Percentiles rank a stretch among this genome's conserved stretches.
phyloP scores from a whole-genome alignment of 805 yeast species.

The Saccharomyces jurei region DNA sequence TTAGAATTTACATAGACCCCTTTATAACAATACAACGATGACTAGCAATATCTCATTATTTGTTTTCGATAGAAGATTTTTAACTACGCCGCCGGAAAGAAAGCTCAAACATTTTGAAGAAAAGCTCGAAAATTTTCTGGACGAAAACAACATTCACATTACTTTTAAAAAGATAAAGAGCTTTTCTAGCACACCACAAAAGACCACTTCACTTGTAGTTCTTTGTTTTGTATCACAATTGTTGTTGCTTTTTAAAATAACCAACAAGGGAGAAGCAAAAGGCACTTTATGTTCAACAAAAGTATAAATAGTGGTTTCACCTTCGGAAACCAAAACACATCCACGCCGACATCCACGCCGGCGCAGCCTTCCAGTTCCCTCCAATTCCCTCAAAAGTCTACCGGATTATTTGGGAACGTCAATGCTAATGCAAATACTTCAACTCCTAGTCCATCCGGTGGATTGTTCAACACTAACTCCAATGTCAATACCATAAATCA shows the following conservation, averaged over 20 bases:
- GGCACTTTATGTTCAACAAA: slow-evolving; percentile 15
- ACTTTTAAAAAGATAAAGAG: background rate
- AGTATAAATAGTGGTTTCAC: slow-evolving; percentile 18
- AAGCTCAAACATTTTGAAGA: background rate
- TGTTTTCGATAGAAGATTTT: background rate
- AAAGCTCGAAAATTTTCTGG: background rate
- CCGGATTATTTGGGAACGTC: slow-evolving; percentile 18
- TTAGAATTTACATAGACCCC: background rate
- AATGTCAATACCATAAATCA: slow-evolving; percentile 4
- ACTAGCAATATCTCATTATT: background rate
- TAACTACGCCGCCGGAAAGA: background rate
- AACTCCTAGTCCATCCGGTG: slow-evolving; percentile 27
- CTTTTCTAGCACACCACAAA: background rate
- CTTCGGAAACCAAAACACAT: slow-evolving; percentile 24
- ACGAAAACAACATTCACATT: background rate
- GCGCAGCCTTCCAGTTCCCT: slow-evolving; percentile 18
- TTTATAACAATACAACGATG: background rate
- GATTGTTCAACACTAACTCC: slow-evolving; percentile 22
- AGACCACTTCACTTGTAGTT: background rate
- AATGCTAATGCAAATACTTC: slow-evolving; percentile 15
- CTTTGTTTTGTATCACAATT: background rate
- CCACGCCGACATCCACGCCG: slow-evolving; percentile 30
- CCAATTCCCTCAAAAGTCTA: slow-evolving; percentile 17
- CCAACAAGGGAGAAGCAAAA: background rate
- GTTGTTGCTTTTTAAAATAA: background rate